Evolutionary conservation across 805 yeast species (phyloP), one percentile per base, ranked within the genome.

Genomic region (Wickerhamia fluorescens): DNA sequence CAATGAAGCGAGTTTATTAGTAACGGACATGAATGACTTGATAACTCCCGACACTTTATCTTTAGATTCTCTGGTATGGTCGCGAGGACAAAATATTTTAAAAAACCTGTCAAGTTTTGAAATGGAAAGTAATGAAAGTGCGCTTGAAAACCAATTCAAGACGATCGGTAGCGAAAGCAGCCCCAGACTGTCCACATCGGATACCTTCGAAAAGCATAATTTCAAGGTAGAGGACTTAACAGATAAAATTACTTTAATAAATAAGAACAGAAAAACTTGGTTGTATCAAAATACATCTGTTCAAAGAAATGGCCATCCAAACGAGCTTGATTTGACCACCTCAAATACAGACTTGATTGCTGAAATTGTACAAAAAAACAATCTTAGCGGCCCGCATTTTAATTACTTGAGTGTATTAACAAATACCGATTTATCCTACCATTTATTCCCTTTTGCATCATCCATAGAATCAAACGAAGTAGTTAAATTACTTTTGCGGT

Each of bases 391-490:
- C 3, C 53, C 56, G 6, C 61, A 61, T 44, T 38, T 43, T 15
- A 37, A 41, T n/a, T 61, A 61, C 34, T 40, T 61, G 21, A 45
- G 51, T 22, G 36, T 45, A 9, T 42, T 61, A 21, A 45, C 56
- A 11, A 38, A 38, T 23, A 48, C 60, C 6, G 47, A 47, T n/a
- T 34, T 57, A n/a, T 45, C 55, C 22, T 52, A 33, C 33, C 54
- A 49, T 24, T 28, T 61, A 13, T 59, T 53, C 33, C 68, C 68
- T 6, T 59, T 58, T 42, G 63, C 65, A 2, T 39, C 52, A 11
- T 49, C 53, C 27, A 42, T 55, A 8, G 64, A 54, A 27, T 34
- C 44, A 18, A 61, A 61, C 38, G 59, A 51, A 30, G 64, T 53
- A 14, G 48, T 56, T 13, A 46, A 47, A 25, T 33, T 51, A 14